Evolutionary conservation across 495 filamentous ascomycete genomes (phyloP).

Genomic region (Haplographium delicatum): DNA sequence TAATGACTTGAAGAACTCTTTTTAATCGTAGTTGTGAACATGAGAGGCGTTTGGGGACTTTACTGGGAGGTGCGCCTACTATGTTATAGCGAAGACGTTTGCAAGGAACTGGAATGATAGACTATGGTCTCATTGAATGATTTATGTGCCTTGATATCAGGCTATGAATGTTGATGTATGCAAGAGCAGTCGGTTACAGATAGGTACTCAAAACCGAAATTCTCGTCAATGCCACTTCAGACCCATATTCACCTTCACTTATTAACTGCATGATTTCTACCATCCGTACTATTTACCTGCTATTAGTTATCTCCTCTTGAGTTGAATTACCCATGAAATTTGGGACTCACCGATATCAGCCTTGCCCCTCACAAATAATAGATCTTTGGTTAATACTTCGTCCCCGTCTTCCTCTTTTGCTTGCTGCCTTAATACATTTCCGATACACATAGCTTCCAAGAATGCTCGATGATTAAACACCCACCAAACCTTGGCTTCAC

Average conservation of each 20-base stretch:
- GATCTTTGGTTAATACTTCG: conserved; percentile 34
- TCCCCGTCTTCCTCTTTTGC: conserved; percentile 19
- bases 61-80: too few relatives aligned
- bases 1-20: too few relatives aligned
- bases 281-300: conserved; percentile 40
- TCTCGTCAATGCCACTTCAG: conserved; percentile 49
- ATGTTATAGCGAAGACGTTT: too few relatives aligned
- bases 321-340: not conserved
- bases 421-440: conserved; percentile 25
- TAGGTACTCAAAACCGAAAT: conserved; percentile 52
- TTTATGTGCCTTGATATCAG: not conserved
- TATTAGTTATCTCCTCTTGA: not conserved
- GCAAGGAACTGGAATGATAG: not conserved
- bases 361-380: conserved; percentile 48
- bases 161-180: not conserved
- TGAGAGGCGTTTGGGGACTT: not conserved
- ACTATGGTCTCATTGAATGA: too few relatives aligned
- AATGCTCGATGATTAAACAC: conserved; percentile 71
- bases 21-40: too few relatives aligned
- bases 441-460: conserved; percentile 46
- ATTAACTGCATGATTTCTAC: conserved; percentile 52
- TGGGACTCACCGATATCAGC: conserved; percentile 47
- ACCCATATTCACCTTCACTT: conserved; percentile 44
- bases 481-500: conserved; percentile 70
- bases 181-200: conserved; percentile 27